Conservation (phyloP, 805 yeast species). For the Metschnikowia santaceciliae region DNA sequence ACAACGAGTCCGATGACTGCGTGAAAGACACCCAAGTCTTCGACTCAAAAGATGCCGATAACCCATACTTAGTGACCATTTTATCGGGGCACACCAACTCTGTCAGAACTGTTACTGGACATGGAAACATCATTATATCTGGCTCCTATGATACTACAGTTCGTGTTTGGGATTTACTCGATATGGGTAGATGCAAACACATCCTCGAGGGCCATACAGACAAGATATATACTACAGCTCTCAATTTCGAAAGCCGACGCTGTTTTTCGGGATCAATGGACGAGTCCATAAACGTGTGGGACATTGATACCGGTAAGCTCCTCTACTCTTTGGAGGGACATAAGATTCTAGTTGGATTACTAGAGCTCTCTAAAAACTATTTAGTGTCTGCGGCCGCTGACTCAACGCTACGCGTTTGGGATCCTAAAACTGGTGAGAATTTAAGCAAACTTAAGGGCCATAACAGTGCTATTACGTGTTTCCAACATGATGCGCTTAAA, state of each 20-base stretch:
- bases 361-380: conserved; percentile 69
- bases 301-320: conserved; percentile 68
- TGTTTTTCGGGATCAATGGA: conserved; percentile 94
- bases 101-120: conserved; percentile 84
- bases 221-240: conserved; percentile 82
- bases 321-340: conserved; percentile 79
- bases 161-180: conserved; percentile 82
- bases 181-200: conserved; percentile 66
- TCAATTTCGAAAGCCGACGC: conserved; percentile 69
- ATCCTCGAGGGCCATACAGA: conserved; percentile 81
- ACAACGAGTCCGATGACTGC: conserved; percentile 32
- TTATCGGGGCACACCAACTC: conserved; percentile 59
- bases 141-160: conserved; percentile 90
- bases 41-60: conserved; percentile 32
- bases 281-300: conserved; percentile 86
- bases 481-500: conserved; percentile 79
- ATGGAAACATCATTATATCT: conserved; percentile 76
- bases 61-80: conserved; percentile 18
- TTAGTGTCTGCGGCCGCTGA: conserved; percentile 96
- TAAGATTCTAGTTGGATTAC: conserved; percentile 81
- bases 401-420: conserved; percentile 88
- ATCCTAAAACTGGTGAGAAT: conserved; percentile 70
- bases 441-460: conserved; percentile 74
- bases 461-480: conserved; percentile 85
- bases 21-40: conserved; percentile 32